Percentiles rank a stretch among this genome's conserved stretches.
Evolutionary conservation across 352 stramenopile species (phyloP).

Genomic region (Plasmopara muralis): DNA sequence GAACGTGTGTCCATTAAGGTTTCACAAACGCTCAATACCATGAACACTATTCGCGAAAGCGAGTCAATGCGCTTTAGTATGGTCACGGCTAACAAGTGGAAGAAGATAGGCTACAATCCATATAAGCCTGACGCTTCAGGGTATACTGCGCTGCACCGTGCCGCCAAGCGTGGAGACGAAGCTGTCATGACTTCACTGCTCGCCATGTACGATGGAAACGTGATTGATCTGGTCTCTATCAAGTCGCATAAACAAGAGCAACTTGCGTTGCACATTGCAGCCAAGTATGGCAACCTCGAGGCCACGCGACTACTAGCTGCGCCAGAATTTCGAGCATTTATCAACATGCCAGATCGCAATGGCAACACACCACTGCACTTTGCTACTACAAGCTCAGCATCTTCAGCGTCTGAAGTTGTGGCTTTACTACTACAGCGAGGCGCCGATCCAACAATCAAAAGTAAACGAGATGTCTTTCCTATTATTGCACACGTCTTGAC

Average conservation of each 20-base stretch:
- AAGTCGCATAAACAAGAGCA: slow-evolving; percentile 70
- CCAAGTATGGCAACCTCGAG: slow-evolving; percentile 70
- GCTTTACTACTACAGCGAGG: slow-evolving; percentile 50
- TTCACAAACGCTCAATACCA: slow-evolving; percentile 47
- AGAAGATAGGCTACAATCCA: slow-evolving; percentile 76
- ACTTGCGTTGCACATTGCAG: slow-evolving; percentile 74
- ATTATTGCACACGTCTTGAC: slow-evolving; percentile 74
- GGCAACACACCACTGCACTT: slow-evolving; percentile 82
- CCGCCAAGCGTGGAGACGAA: slow-evolving; percentile 62
- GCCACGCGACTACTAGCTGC: slow-evolving; percentile 41
- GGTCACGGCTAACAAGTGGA: slow-evolving; percentile 73
- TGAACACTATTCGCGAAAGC: slow-evolving; percentile 68
- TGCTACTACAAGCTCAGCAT: slow-evolving; percentile 52
- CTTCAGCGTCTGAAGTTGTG: slow-evolving; percentile 43
- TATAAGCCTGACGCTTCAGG: slow-evolving; percentile 73
- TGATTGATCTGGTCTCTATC: slow-evolving; percentile 54
- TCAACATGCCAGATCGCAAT: slow-evolving; percentile 65
- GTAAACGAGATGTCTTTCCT: slow-evolving; percentile 62
- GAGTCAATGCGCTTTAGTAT: slow-evolving; percentile 78
- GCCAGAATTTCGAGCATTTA: slow-evolving; percentile 48
- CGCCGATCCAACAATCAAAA: slow-evolving; percentile 63
- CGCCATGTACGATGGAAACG: slow-evolving; percentile 75
- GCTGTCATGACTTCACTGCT: slow-evolving; percentile 61
- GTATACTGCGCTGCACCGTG: slow-evolving; percentile 76
- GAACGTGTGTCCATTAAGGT: slow-evolving; percentile 62